phyloP scores from a whole-genome alignment of 2,329 filamentous ascomycete species.

The Fusarium redolens region DNA sequence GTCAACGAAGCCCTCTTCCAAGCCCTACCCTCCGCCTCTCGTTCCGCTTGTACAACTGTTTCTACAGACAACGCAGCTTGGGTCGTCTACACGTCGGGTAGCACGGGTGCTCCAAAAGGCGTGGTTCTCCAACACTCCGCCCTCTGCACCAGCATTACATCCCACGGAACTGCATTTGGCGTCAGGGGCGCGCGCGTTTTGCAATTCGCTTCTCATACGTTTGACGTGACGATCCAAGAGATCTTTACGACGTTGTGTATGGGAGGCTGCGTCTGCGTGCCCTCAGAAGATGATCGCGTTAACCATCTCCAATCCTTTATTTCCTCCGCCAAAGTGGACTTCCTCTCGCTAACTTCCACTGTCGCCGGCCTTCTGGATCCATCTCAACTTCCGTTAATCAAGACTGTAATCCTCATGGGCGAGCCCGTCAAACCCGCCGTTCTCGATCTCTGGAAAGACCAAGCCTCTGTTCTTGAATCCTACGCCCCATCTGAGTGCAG shows the following conservation, averaged over 20 bases:
- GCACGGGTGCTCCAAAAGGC: not conserved
- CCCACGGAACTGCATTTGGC: not conserved
- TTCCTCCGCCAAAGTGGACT: not conserved
- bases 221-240: conserved; percentile 1
- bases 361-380: not conserved
- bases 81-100: conserved; percentile 2
- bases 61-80: not conserved
- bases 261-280: not conserved
- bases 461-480: not conserved
- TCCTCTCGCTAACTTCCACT: not conserved
- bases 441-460: conserved; percentile 1
- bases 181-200: not conserved
- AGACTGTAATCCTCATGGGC: not conserved
- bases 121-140: not conserved
- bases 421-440: not conserved
- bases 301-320: not conserved
- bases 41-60: not conserved
- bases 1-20: not conserved
- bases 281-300: not conserved
- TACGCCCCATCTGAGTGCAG: not conserved
- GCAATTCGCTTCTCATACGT: not conserved
- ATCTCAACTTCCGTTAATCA: not conserved
- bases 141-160: not conserved
- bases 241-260: not conserved
- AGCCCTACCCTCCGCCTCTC: accelerated